These are phyloP conservation scores for Ettlia oleoabundans DNA, from an alignment of 139 green algal species.

Conservation along the genomic window DNA sequence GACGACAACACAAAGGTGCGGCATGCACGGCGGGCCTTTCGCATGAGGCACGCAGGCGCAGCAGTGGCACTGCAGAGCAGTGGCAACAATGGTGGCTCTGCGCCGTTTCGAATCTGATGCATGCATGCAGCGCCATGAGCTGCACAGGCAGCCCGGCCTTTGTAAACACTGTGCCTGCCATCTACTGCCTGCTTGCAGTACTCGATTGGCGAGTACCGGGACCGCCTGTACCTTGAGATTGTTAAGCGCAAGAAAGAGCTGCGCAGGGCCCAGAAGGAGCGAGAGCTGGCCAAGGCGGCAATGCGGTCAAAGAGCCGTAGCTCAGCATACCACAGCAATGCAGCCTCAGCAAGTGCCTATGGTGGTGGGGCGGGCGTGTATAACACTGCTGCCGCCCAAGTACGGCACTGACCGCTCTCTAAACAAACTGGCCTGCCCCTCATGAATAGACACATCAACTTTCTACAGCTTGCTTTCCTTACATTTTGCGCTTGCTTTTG, in stretches of 20 bases:
- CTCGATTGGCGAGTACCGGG: conserved; percentile 73
- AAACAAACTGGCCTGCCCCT: neutral
- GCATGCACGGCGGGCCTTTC: too few relatives aligned
- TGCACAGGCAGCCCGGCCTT: neutral
- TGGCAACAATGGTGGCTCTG: too few relatives aligned
- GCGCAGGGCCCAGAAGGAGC: conserved; percentile 60
- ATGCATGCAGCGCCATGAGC: too few relatives aligned
- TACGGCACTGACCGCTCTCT: conserved; percentile 8
- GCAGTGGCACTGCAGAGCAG: too few relatives aligned
- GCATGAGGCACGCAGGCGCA: too few relatives aligned
- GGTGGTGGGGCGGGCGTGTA: neutral
- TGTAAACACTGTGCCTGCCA: neutral
- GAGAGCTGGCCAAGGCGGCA: conserved; percentile 48
- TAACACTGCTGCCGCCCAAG: neutral
- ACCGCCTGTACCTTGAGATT: conserved; percentile 91
- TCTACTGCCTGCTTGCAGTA: conserved; percentile 41
- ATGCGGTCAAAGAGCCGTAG: conserved; percentile 24
- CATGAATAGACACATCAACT: too few relatives aligned
- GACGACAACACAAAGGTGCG: conserved; percentile 93
- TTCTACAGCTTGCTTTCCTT: neutral
- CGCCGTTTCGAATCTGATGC: too few relatives aligned
- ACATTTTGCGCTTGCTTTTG: neutral
- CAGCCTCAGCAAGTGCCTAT: neutral
- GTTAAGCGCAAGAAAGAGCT: conserved; percentile 89
- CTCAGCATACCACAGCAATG: neutral